Evolutionary conservation across 352 stramenopile species (phyloP), one percentile per base, ranked within the genome.

Genomic region (Phytopythium mirpurense): DNA sequence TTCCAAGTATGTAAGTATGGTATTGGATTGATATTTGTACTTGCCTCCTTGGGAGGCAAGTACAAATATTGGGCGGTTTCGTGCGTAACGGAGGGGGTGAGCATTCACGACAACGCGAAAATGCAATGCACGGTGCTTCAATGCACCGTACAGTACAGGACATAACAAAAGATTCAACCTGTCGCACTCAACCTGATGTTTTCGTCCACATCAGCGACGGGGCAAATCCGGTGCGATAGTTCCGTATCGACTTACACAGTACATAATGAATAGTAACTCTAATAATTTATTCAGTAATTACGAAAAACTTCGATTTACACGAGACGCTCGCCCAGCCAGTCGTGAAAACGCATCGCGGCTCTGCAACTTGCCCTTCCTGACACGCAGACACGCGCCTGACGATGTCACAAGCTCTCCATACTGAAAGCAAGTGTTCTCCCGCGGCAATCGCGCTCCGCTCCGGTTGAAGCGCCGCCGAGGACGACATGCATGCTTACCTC

Each of bases 131-230:
- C n/a, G n/a, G n/a, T n/a, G n/a, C n/a, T n/a, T n/a, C n/a, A n/a
- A n/a, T n/a, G n/a, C n/a, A n/a, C n/a, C n/a, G n/a, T n/a, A n/a
- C n/a, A n/a, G n/a, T n/a, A n/a, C n/a, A n/a, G n/a, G n/a, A n/a
- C n/a, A n/a, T n/a, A n/a, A n/a, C n/a, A n/a, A n/a, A n/a, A n/a
- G n/a, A n/a, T n/a, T n/a, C n/a, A n/a, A n/a, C 36, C 19, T 43
- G 37, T 43, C 37, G 37, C 37, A 43, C n/a, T 3, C 35, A 4
- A 32, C 9, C 29, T 32, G 15, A 5, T 18, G 2, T 41, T 41
- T 43, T 43, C 37, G 37, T 43, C 37, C n/a, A 43, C 37, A 43
- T 9, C 29, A 32, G n/a, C 37, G 37, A 43, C 37, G 37, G 15
- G 37, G 10, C 19, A n/a, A 43, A n/a, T 43, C 37, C 37, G 37